Base-by-base conservation (phyloP, 192 early-diverging fungal genomes). In the Linnemannia zychae region DNA sequence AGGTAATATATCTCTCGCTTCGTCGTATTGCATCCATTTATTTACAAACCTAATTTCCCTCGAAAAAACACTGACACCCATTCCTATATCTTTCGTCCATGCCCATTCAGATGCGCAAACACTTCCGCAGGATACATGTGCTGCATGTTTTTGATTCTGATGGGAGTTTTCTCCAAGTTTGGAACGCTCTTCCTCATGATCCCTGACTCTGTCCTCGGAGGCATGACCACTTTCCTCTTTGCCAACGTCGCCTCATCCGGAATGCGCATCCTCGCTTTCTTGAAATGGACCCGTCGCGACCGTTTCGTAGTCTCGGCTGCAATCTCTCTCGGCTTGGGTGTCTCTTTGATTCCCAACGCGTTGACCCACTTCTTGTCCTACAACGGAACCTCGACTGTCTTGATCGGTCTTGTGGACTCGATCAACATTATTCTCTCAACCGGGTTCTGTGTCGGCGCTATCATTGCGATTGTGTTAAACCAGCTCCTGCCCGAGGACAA, bases 191-290 rank as follows among this genome's bases (percentile, higher is more conserved):
- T 90, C 71, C 69, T 90, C 28, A 81, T 82, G 57, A 87, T 91
- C 47, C 90, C 90, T 4, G 72, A 84, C n/a, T 68, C 81, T 18
- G 90, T 91, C 9, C 75, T 91, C 33, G 91, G 91, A 48, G 91
- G 90, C 31, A 89, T 91, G 90, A 91, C 89, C 0, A 84, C 87
- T 4, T 91, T 91, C 70, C 69, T 91, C 40, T 91, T 91, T 77
- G 87, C 88, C 24, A 88, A 84, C 24, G 90, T 91, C 6, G 87
- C 89, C 33, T 88, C 88, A 0, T 89, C 91, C 15, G 91, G 91
- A 15, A 91, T 91, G 63, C 88, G 88, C 63, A 91, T 91, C 22
- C 81, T 91, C 53, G 90, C 88, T n/a, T 88, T 88, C 76, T 74
- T 90, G 9, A 67, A 87, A 33, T 91, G 90, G 90, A 89, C 84